These are phyloP conservation scores for Collybia sp. DNA, from an alignment of 768 basidiomycete species.

Conservation along the genomic window DNA sequence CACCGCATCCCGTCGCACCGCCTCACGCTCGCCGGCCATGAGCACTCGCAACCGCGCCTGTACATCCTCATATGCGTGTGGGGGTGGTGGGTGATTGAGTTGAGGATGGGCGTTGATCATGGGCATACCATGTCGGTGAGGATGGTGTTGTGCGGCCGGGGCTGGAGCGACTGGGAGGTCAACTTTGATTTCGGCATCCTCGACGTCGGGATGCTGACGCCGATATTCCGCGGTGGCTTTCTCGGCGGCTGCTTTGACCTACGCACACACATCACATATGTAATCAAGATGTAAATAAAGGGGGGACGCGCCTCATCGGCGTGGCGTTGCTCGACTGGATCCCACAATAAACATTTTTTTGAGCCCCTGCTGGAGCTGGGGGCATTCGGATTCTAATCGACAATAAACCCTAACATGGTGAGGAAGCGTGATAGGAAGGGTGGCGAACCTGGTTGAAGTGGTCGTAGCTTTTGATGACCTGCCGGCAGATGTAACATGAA, in stretches of 20 bases:
- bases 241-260: slow-evolving; percentile 71
- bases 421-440: background rate
- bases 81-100: no score
- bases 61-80: no score
- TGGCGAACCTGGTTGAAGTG: slow-evolving; percentile 58
- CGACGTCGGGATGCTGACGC: slow-evolving; percentile 55
- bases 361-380: slow-evolving; percentile 18
- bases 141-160: background rate
- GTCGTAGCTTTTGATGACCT: slow-evolving; percentile 70
- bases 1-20: no score
- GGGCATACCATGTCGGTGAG: no score
- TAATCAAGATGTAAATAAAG: background rate
- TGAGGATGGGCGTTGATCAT: no score
- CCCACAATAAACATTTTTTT: slow-evolving; percentile 65
- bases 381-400: background rate
- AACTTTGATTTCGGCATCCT: slow-evolving; percentile 55
- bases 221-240: slow-evolving; percentile 61
- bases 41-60: no score
- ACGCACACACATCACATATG: background rate
- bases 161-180: slow-evolving; percentile 50
- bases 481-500: slow-evolving; percentile 83
- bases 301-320: slow-evolving; percentile 49
- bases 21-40: no score
- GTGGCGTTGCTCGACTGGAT: slow-evolving; percentile 59
- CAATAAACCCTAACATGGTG: no score